These are phyloP conservation scores for Boletus hoseneyae DNA, from an alignment of 1,284 basidiomycete genomes.

Conservation along the genomic window DNA sequence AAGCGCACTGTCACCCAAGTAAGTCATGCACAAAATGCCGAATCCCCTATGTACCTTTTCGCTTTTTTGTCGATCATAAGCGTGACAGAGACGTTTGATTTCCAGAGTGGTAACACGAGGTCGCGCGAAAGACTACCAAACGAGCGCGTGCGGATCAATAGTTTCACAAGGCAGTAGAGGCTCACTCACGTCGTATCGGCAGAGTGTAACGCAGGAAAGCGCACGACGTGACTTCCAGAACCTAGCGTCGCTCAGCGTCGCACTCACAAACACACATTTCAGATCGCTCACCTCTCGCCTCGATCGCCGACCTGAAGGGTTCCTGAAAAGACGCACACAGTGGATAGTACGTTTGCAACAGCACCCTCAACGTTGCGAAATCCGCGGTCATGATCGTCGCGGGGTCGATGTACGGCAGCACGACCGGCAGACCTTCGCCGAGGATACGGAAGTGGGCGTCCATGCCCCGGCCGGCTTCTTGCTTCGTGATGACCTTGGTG, in stretches of 20 bases:
- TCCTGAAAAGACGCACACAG: slow-evolving; percentile 61
- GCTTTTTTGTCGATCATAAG: slow-evolving; percentile 95
- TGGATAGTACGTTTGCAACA: slow-evolving; percentile 80
- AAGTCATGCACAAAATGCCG: not conserved
- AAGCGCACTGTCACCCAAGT: slow-evolving; percentile 51
- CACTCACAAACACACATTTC: too few relatives aligned
- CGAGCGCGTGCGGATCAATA: slow-evolving; percentile 5
- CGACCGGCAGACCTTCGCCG: slow-evolving; percentile 80
- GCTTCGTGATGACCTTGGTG: slow-evolving; percentile 79
- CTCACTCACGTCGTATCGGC: slow-evolving; percentile 53
- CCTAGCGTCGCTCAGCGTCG: slow-evolving; percentile 34
- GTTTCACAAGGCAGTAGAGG: not conserved
- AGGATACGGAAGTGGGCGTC: slow-evolving; percentile 76
- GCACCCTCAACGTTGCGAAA: slow-evolving; percentile 56
- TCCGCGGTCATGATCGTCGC: slow-evolving; percentile 61
- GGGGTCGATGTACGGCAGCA: slow-evolving; percentile 76
- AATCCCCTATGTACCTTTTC: slow-evolving; percentile 62
- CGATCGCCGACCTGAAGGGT: slow-evolving; percentile 51
- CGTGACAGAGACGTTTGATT: slow-evolving; percentile 78
- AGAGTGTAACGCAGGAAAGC: slow-evolving; percentile 55
- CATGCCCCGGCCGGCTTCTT: slow-evolving; percentile 53
- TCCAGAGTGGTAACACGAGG: slow-evolving; percentile 86
- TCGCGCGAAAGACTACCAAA: slow-evolving; percentile 63
- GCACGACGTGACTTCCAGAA: slow-evolving; percentile 71
- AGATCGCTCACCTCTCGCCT: slow-evolving; percentile 42